Evolutionary conservation across 805 yeast species (phyloP).

Genomic region (Torulaspora maleeae): DNA sequence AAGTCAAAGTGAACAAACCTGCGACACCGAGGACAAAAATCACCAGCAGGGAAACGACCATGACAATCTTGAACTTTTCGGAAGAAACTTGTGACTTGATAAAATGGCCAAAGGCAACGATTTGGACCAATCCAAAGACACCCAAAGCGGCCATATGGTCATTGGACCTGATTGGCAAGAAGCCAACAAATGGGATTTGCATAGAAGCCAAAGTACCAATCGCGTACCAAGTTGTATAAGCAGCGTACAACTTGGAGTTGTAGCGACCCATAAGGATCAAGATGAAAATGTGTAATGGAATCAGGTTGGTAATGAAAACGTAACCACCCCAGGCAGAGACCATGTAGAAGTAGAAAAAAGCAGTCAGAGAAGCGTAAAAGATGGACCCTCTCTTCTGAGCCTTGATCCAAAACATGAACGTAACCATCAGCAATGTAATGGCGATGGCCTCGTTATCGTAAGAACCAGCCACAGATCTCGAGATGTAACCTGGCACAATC

Average conservation of each 20-base stretch:
- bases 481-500: slow-evolving; percentile 97
- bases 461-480: slow-evolving; percentile 97
- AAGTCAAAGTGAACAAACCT: slow-evolving; percentile 75
- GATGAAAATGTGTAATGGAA: slow-evolving; percentile 91
- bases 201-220: slow-evolving; percentile 96
- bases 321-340: slow-evolving; percentile 99
- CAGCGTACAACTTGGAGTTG: slow-evolving; percentile 72
- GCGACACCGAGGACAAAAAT: slow-evolving; percentile 60
- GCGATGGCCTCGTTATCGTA: slow-evolving; percentile 99
- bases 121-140: slow-evolving; percentile 89
- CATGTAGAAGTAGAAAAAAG: slow-evolving; percentile 93
- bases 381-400: slow-evolving; percentile 88
- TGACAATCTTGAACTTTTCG: slow-evolving; percentile 64
- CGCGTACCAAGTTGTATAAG: slow-evolving; percentile 95
- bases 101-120: slow-evolving; percentile 81
- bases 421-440: slow-evolving; percentile 88
- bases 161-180: slow-evolving; percentile 91
- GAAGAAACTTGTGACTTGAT: slow-evolving; percentile 69
- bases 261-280: slow-evolving; percentile 92
- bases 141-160: slow-evolving; percentile 99
- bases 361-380: slow-evolving; percentile 75
- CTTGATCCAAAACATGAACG: slow-evolving; percentile 94
- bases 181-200: slow-evolving; percentile 99
- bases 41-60: slow-evolving; percentile 53
- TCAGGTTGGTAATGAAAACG: slow-evolving; percentile 95